These are phyloP conservation scores for Ophiostoma tasmaniense DNA, from an alignment of 2,329 filamentous ascomycete species.

Conservation along the genomic window DNA sequence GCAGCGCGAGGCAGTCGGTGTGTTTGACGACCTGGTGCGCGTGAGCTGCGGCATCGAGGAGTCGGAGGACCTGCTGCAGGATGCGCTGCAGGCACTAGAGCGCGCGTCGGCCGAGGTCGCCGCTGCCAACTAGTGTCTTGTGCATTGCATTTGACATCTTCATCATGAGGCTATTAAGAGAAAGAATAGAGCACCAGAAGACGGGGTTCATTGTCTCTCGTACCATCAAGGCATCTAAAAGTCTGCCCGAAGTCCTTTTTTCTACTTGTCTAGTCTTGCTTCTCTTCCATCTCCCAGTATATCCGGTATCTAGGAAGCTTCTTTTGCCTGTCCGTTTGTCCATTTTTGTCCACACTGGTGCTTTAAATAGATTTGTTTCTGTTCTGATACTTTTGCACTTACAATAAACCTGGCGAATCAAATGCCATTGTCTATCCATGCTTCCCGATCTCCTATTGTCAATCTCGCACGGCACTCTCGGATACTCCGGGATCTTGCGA, in stretches of 20 bases:
- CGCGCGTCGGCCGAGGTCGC: constrained; percentile 42
- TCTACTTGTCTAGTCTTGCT: background rate
- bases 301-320: background rate
- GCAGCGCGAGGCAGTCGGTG: constrained; percentile 82
- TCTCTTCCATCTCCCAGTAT: background rate
- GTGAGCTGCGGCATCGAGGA: constrained; percentile 95
- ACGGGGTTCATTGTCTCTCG: background rate
- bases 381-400: background rate
- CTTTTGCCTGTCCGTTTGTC: background rate
- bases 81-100: constrained; percentile 73
- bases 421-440: background rate
- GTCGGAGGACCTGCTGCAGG: constrained; percentile 68
- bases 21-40: constrained; percentile 89
- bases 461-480: background rate
- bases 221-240: background rate
- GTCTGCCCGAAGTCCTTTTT: background rate
- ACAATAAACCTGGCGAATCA: background rate
- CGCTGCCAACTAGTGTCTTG: background rate
- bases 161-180: background rate
- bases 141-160: background rate
- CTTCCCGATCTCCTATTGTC: background rate
- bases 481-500: no score
- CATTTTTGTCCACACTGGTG: background rate
- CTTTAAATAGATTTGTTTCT: background rate
- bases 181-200: background rate